phyloP scores from a whole-genome alignment of 371 early-diverging fungal genomes.

The Rhizoclosmatium hyalinum region DNA sequence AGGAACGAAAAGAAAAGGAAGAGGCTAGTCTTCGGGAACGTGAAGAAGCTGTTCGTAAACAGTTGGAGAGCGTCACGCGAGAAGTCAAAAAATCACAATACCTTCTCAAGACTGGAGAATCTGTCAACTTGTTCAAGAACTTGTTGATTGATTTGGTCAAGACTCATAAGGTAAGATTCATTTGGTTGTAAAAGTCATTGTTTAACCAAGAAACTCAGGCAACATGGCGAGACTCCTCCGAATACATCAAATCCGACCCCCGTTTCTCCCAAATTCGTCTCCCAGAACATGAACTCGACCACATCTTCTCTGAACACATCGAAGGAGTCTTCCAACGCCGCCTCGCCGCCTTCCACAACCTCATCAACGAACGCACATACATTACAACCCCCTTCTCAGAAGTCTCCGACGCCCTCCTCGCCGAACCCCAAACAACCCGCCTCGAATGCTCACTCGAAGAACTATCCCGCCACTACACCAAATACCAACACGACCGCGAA shows the following conservation, averaged over 20 bases:
- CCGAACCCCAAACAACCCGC: conserved; percentile 40
- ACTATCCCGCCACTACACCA: conserved; percentile 33
- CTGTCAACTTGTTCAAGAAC: conserved; percentile 35
- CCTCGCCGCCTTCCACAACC: conserved; percentile 38
- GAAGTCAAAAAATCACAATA: conserved; percentile 35
- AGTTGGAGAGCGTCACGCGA: conserved; percentile 34
- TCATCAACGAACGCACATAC: conserved; percentile 37
- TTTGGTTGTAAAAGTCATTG: background rate
- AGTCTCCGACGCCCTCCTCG: conserved; percentile 16
- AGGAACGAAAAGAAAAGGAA: conserved; percentile 51
- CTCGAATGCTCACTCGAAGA: conserved; percentile 27
- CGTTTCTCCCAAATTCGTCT: conserved; percentile 37
- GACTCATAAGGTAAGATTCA: conserved; percentile 24
- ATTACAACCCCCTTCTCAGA: conserved; percentile 41
- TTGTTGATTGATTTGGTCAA: conserved; percentile 51
- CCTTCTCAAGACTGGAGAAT: conserved; percentile 41
- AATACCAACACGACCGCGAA: conserved; percentile 33
- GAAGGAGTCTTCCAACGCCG: conserved; percentile 42
- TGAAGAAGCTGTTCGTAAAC: conserved; percentile 50
- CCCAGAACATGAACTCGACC: conserved; percentile 31
- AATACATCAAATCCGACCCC: conserved; percentile 39
- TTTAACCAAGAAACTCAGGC: background rate
- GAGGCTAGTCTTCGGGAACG: conserved; percentile 52
- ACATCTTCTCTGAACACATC: conserved; percentile 44
- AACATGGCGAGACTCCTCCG: conserved; percentile 32